Base-by-base conservation (phyloP, 345 rosid genomes). In the Garcia nutans region DNA sequence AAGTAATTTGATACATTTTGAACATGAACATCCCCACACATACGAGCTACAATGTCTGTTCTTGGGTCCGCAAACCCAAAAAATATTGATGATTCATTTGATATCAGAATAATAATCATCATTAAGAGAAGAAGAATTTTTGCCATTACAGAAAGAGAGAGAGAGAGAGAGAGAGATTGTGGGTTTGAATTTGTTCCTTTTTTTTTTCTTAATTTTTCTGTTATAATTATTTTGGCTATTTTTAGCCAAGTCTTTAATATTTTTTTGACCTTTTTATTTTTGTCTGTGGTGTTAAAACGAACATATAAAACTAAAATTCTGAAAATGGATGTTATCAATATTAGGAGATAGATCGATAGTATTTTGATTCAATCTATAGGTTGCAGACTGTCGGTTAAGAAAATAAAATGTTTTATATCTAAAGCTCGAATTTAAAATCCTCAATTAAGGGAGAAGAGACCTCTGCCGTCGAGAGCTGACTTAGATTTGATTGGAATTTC, bases 31-130 rank as follows among this genome's bases (percentile, higher is more conserved):
- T 62, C 63, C 20, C 71, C 76, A 56, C 93, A 88, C 9, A 24
- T 56, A 22, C 77, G 86, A 8, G 75, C 76, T 6, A 85, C 78
- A 24, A 84, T 57, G 57, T 84, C 84, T 6, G 73, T 54, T 73
- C 85, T 72, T 0, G 85, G 70, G 74, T 82, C 74, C 42, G 85
- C 78, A 37, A 37, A 3, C 41, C 41, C 50, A 47, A 28, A 28
- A 28, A 28, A 28, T 28, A 47, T 47, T 47, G 50, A 47, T 47
- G 13, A 8, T 47, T 47, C 13, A 47, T 47, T 47, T 47, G 50
- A 47, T 8, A 37, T 37, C 5, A 37, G 41, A 37, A 37, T 37
- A 37, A 37, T 28, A 28, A 28, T 28, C 31, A 28, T 47, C 13
- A 11, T 8, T 1, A 47, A 3, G 50, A 47, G 50, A 47, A 45